Base-by-base conservation (phyloP, 2,329 filamentous ascomycete species). In the Coniella vitis region DNA sequence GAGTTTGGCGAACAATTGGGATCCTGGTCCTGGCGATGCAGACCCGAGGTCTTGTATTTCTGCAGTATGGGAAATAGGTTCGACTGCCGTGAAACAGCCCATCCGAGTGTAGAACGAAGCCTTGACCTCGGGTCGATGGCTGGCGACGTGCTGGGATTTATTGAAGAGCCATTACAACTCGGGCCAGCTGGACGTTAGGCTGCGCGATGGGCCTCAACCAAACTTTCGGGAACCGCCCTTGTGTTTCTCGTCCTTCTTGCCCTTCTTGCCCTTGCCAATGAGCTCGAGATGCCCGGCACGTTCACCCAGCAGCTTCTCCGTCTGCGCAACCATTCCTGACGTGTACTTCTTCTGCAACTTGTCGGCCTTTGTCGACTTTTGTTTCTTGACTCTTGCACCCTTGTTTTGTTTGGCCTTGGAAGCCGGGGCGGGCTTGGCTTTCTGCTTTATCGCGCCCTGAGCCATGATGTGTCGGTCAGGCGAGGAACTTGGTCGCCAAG, bases 221-320 rank as follows among this genome's bases (percentile, higher is more conserved):
- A 77, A 80, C 66, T 76, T 77, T 63, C 71, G 71, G 14, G 70
- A 72, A 4, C 76, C 76, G 29, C 74, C 75, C 66, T 70, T 70
- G 43, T 60, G 51, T 25, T 61, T 65, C 51, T 52, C 44, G 38
- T 64, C 58, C 40, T 65, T 66, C 44, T 61, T 52, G 38, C 57
- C 62, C 62, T 74, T 78, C 63, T 77, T 75, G 9, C 73, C 72
- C 63, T 75, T 72, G 29, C 75, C 78, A 53, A 81, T 78, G 54
- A 81, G 60, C 67, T 82, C 78, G 20, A 82, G 63, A 51, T 82
- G 78, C 0, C 78, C 77, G 4, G 75, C 78, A 8, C 78, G 67
- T 67, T 81, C 75, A 52, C 77, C 77, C 36, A 82, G 69, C 59
- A 81, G 66, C 54, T 70, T 68, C 68, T 82, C 78, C 29, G 78